Percentiles rank a stretch among this genome's conserved stretches.
These are phyloP conservation scores for Paraphaeosphaeria minitans DNA, from an alignment of 2,329 filamentous ascomycete species.

Conservation along the genomic window DNA sequence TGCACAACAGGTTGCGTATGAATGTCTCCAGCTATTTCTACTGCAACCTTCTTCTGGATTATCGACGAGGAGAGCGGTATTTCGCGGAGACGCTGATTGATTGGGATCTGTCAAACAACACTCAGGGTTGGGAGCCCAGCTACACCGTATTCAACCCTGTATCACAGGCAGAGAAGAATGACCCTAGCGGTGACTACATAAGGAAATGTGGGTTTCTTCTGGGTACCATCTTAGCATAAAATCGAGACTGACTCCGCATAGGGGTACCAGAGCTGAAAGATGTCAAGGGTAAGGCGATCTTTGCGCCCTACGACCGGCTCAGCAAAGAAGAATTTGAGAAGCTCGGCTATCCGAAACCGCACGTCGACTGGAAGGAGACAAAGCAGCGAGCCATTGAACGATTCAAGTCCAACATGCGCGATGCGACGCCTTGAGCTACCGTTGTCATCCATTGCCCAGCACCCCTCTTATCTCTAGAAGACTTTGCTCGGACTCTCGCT, in stretches of 20 bases:
- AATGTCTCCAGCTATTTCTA: conserved; percentile 55
- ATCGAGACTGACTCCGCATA: conserved; percentile 4
- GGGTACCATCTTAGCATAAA: not conserved
- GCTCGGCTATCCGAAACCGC: conserved; percentile 52
- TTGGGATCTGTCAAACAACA: conserved; percentile 56
- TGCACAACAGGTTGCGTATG: conserved; percentile 60
- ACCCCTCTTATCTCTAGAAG: not conserved
- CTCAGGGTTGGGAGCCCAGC: conserved; percentile 58
- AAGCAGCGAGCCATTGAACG: conserved; percentile 50
- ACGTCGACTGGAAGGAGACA: conserved; percentile 53
- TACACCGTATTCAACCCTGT: conserved; percentile 57
- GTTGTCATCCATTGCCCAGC: not conserved
- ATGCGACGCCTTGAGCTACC: conserved; percentile 36
- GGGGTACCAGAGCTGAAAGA: conserved; percentile 47
- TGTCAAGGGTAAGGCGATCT: conserved; percentile 55
- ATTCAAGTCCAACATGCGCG: conserved; percentile 53
- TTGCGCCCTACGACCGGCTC: conserved; percentile 53
- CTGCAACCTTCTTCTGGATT: conserved; percentile 57
- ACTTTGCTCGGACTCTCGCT: not conserved
- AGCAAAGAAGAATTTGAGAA: conserved; percentile 56
- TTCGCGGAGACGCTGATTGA: conserved; percentile 58
- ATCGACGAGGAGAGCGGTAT: conserved; percentile 56
- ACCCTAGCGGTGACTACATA: conserved; percentile 47
- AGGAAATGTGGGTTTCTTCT: conserved; percentile 33
- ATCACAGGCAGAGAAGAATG: conserved; percentile 46